Percentiles rank a stretch among this genome's conserved stretches.
Evolutionary conservation across 306 rosid species (phyloP).

Genomic region (Castanea mollissima): DNA sequence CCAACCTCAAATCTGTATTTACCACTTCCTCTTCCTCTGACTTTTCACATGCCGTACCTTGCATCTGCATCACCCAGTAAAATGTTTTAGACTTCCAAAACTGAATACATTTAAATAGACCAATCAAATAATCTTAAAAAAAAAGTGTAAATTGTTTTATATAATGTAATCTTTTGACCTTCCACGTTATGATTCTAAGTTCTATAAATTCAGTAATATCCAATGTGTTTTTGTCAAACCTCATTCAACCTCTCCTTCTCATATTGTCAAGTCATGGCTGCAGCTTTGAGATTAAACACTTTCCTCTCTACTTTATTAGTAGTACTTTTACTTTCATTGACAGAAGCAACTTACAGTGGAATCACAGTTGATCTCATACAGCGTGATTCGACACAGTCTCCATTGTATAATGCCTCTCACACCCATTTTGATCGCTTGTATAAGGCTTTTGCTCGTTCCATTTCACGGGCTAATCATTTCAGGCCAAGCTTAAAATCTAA

Average conservation of each 20-base stretch:
- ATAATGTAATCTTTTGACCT: neutral
- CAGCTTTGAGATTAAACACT: neutral
- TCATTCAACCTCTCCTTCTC: neutral
- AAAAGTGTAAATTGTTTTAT: too few relatives aligned
- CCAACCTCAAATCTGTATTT: neutral
- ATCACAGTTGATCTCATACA: constrained; percentile 39
- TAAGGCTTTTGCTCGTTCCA: constrained; percentile 47
- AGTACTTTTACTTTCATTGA: neutral
- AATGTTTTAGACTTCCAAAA: too few relatives aligned
- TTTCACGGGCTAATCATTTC: constrained; percentile 19
- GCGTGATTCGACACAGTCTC: constrained; percentile 55
- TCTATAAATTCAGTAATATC: neutral
- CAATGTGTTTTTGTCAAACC: neutral
- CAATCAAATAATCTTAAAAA: too few relatives aligned
- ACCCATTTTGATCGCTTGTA: constrained; percentile 29
- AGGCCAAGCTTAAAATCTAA: neutral
- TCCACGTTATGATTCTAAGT: neutral
- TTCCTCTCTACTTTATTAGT: neutral
- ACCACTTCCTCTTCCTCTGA: neutral
- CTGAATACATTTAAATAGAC: too few relatives aligned
- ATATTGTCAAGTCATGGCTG: neutral
- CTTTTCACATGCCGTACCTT: neutral
- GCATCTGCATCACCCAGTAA: too few relatives aligned
- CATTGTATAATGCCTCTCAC: constrained; percentile 30
- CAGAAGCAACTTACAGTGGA: neutral